Percentiles rank a stretch among this genome's conserved stretches.
phyloP scores from a whole-genome alignment of 768 basidiomycete genomes.

The Mycena venus region DNA sequence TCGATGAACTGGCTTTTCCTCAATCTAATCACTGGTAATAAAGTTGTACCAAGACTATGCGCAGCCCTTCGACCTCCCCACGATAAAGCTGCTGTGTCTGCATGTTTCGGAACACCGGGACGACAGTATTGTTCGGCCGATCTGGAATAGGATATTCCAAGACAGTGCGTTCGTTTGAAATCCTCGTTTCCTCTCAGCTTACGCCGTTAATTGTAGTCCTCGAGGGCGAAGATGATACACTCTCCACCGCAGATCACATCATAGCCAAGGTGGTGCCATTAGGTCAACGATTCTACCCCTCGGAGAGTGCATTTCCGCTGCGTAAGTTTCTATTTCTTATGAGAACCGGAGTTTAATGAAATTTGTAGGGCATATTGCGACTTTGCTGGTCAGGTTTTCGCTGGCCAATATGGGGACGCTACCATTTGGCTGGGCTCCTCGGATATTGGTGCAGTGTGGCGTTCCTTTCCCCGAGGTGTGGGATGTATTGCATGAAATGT shows the following conservation, averaged over 20 bases:
- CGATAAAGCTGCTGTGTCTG: conserved; percentile 89
- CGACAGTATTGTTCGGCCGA: conserved; percentile 81
- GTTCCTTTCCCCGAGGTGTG: conserved; percentile 88
- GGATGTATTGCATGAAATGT: conserved; percentile 88
- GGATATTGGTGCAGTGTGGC: conserved; percentile 83
- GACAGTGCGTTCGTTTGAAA: conserved; percentile 62
- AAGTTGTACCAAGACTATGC: conserved; percentile 93
- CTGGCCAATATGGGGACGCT: conserved; percentile 70
- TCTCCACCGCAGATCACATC: conserved; percentile 71
- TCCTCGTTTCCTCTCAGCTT: not conserved
- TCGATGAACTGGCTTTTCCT: not conserved
- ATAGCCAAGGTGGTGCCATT: conserved; percentile 76
- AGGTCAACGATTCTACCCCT: conserved; percentile 91
- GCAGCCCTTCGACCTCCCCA: conserved; percentile 85
- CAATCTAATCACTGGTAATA: conserved; percentile 12
- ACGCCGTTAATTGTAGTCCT: conserved; percentile 55
- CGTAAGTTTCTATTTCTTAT: conserved; percentile 61
- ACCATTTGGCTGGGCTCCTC: conserved; percentile 86
- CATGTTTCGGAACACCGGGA: conserved; percentile 96
- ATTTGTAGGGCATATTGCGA: conserved; percentile 77
- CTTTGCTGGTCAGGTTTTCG: conserved; percentile 81
- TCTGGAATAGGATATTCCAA: conserved; percentile 91
- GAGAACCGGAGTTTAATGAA: not conserved
- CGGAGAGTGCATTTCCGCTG: conserved; percentile 90
- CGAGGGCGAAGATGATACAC: conserved; percentile 67